Percentiles rank a stretch among this genome's conserved stretches.
Conservation (phyloP, 345 rosid genomes). For the Geranium brycei region DNA sequence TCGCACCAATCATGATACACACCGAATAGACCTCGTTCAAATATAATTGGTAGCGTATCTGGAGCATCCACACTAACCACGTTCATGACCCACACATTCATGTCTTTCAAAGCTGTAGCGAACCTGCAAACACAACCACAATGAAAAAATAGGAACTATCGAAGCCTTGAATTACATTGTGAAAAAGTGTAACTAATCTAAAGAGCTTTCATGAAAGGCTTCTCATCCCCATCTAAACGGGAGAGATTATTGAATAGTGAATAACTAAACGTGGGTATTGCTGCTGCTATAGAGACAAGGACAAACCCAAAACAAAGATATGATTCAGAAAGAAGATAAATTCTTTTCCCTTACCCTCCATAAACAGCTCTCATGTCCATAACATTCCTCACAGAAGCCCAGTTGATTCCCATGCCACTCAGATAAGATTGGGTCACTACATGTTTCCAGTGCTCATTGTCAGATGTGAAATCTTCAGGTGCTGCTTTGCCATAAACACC, state of each 20-base stretch:
- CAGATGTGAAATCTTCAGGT: conserved; percentile 71
- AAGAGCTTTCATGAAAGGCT: no score
- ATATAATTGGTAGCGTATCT: conserved; percentile 84
- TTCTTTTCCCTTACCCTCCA: conserved; percentile 59
- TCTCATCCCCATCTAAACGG: no score
- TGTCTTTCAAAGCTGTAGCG: conserved; percentile 73
- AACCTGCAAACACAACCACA: conserved; percentile 31
- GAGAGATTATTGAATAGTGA: no score
- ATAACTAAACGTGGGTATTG: neutral
- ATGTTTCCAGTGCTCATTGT: conserved; percentile 76
- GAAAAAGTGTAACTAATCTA: no score
- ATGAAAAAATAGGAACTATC: no score
- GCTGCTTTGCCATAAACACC: conserved; percentile 93
- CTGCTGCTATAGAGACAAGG: neutral
- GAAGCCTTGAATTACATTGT: no score
- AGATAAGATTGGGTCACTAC: conserved; percentile 77
- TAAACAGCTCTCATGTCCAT: conserved; percentile 97
- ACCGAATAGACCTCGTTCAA: conserved; percentile 85
- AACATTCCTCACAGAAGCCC: conserved; percentile 73
- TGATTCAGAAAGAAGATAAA: neutral
- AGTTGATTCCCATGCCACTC: conserved; percentile 72
- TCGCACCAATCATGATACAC: conserved; percentile 96
- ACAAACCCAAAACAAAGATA: neutral
- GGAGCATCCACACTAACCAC: conserved; percentile 74
- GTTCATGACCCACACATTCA: conserved; percentile 91